Evolutionary conservation across 2,329 filamentous ascomycete species (phyloP).

Genomic region (Penicillium sp.): DNA sequence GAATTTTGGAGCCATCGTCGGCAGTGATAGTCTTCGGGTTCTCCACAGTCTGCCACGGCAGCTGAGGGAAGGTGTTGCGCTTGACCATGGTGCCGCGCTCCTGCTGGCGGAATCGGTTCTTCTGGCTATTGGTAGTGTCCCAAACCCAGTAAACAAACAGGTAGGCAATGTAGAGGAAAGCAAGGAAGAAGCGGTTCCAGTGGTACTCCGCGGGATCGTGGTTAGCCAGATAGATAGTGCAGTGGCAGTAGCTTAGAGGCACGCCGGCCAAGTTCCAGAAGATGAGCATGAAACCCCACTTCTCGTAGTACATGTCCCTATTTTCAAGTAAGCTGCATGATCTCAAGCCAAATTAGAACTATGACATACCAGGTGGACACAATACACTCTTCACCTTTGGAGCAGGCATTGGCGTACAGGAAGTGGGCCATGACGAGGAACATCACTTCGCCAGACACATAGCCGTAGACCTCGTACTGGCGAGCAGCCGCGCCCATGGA

Average conservation of each 20-base stretch:
- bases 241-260: slow-evolving; percentile 89
- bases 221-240: slow-evolving; percentile 84
- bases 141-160: slow-evolving; percentile 86
- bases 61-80: slow-evolving; percentile 81
- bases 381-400: slow-evolving; percentile 89
- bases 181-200: slow-evolving; percentile 70
- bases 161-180: slow-evolving; percentile 67
- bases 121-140: slow-evolving; percentile 90
- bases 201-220: slow-evolving; percentile 75
- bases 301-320: slow-evolving; percentile 94
- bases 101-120: slow-evolving; percentile 83
- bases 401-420: slow-evolving; percentile 87
- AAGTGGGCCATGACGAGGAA: slow-evolving; percentile 89
- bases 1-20: slow-evolving; percentile 70
- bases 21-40: slow-evolving; percentile 79
- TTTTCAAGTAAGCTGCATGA: slow-evolving; percentile 11
- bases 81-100: slow-evolving; percentile 69
- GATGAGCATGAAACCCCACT: slow-evolving; percentile 96
- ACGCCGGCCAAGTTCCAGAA: slow-evolving; percentile 97
- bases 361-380: slow-evolving; percentile 72
- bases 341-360: too few species aligned
- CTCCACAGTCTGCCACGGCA: slow-evolving; percentile 81
- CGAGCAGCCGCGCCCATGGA: slow-evolving; percentile 73
- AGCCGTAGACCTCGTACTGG: slow-evolving; percentile 82
- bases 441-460: slow-evolving; percentile 78